Evolutionary conservation across 495 filamentous ascomycete species (phyloP).

Genomic region (Articulospora tetracladia): DNA sequence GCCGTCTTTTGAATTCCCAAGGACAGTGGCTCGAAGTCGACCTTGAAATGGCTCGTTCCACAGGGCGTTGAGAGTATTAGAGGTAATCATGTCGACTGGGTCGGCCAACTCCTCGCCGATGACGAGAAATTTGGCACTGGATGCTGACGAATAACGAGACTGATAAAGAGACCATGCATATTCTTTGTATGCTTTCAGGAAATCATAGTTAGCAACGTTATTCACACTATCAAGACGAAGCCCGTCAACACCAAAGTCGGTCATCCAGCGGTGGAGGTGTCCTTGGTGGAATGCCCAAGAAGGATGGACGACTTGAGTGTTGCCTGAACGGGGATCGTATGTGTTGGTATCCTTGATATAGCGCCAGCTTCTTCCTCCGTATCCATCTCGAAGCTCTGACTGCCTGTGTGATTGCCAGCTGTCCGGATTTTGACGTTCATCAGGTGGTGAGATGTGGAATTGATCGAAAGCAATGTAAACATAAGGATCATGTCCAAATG

Average conservation of each 20-base stretch:
- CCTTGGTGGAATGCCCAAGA: conserved; percentile 27
- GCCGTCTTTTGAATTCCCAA: conserved; percentile 15
- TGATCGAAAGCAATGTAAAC: conserved; percentile 24
- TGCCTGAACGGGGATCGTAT: conserved; percentile 26
- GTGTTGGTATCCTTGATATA: conserved; percentile 21
- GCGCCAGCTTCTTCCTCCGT: conserved; percentile 25
- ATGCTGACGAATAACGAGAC: conserved; percentile 7
- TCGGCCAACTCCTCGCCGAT: conserved; percentile 31
- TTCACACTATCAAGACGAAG: conserved; percentile 32
- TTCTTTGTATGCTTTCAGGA: conserved; percentile 27
- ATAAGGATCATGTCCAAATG: conserved; percentile 30
- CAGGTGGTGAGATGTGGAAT: conserved; percentile 24
- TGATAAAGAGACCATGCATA: conserved; percentile 26
- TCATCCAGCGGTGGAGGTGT: conserved; percentile 31
- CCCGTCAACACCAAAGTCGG: conserved; percentile 28
- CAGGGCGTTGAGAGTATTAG: conserved; percentile 24
- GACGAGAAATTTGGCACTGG: conserved; percentile 28
- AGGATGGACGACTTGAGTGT: conserved; percentile 17
- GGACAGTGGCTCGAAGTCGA: conserved; percentile 21
- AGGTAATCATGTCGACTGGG: conserved; percentile 24
- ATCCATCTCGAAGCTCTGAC: conserved; percentile 22
- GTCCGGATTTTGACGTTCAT: conserved; percentile 24
- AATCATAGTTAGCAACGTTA: conserved; percentile 32
- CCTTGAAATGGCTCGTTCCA: conserved; percentile 31
- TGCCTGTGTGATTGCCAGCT: conserved; percentile 25